Percentiles rank a stretch among this genome's conserved stretches.
These are phyloP conservation scores for Stephanodiscus minutulus DNA, from an alignment of 108 stramenopile genomes.

Conservation along the genomic window DNA sequence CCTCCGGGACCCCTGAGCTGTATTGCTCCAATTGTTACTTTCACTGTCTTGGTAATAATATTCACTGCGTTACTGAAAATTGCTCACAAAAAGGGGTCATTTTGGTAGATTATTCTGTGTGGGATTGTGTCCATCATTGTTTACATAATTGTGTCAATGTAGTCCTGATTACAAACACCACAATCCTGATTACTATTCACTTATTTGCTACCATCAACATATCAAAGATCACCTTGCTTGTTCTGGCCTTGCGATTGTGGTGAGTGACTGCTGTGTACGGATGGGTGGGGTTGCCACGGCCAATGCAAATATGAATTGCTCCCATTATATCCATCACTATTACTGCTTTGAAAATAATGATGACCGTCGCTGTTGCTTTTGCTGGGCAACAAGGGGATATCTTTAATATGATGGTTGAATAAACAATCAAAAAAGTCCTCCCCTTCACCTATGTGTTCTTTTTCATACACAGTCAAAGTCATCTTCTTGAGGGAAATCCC, in stretches of 20 bases:
- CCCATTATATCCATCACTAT: background rate
- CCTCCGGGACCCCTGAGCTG: background rate
- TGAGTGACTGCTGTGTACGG: background rate
- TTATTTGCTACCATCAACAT: background rate
- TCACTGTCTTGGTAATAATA: no score
- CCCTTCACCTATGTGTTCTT: background rate
- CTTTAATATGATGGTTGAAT: background rate
- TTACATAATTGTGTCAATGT: no score
- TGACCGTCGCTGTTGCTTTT: background rate
- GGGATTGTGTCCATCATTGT: no score
- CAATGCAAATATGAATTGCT: background rate
- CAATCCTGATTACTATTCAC: slow-evolving; percentile 3
- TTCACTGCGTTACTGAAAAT: no score
- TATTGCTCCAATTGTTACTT: no score
- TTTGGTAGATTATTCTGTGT: no score
- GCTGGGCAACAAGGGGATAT: background rate
- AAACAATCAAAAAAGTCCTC: background rate
- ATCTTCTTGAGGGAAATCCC: slow-evolving; percentile 25
- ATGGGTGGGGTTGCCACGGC: background rate
- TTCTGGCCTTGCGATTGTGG: background rate
- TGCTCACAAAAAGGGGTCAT: no score
- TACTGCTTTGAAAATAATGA: background rate
- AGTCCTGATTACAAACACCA: no score
- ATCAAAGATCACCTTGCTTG: background rate
- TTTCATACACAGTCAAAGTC: slow-evolving; percentile 15